Evolutionary conservation across 257 asterid genomes (phyloP).

Genomic region (Parsonsia alboflavescens): DNA sequence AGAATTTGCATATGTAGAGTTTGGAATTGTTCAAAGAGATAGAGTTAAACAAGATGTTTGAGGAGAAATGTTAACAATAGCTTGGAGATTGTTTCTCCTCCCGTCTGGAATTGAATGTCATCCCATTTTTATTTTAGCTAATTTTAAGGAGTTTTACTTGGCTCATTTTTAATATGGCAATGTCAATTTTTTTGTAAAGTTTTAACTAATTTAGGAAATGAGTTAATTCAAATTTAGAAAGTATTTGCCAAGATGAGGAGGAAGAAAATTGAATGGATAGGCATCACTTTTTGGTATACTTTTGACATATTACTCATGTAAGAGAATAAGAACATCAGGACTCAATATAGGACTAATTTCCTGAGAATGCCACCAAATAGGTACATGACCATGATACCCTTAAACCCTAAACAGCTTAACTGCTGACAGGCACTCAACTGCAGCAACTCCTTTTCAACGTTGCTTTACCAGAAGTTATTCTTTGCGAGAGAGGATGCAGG

Average conservation of each 20-base stretch:
- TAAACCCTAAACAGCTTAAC: not conserved
- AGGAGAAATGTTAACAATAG: not conserved
- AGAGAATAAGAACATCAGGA: not conserved
- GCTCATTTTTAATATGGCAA: too few species aligned
- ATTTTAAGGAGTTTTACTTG: too few species aligned
- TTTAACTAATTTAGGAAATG: too few species aligned
- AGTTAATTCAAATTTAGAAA: too few species aligned
- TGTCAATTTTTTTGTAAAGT: too few species aligned
- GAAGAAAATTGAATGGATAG: not conserved
- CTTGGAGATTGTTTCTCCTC: not conserved
- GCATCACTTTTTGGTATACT: not conserved
- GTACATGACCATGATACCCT: not conserved
- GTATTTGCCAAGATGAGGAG: not conserved
- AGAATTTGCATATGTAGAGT: not conserved
- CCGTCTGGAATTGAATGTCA: too few species aligned
- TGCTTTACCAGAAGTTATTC: not conserved
- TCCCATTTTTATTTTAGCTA: too few species aligned
- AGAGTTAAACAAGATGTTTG: not conserved
- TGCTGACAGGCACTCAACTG: not conserved
- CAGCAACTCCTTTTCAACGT: not conserved
- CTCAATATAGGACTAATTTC: not conserved
- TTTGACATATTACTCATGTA: not conserved
- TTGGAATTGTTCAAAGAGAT: not conserved
- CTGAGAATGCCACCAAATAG: not conserved
- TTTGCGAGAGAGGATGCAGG: not conserved